Conservation (phyloP, 768 basidiomycete genomes). For the Dictyophora rubrovolvata region DNA sequence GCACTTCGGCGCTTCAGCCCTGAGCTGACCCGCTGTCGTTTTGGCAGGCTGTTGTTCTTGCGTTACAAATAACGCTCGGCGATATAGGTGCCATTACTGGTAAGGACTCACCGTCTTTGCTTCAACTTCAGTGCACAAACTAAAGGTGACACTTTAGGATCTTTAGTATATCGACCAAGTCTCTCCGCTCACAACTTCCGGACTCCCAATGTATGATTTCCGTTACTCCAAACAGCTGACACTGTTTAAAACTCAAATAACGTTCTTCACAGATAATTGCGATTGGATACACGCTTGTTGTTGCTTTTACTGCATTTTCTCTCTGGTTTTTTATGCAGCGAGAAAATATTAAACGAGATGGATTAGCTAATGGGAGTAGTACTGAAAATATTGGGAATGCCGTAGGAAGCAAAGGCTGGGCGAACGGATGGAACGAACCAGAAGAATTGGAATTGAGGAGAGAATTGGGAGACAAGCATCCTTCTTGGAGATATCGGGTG, state of each 20-base stretch:
- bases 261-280: background rate
- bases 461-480: conserved; percentile 3
- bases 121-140: background rate
- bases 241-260: background rate
- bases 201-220: conserved; percentile 31
- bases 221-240: background rate
- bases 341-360: background rate
- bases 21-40: background rate
- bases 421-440: conserved; percentile 1
- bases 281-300: background rate
- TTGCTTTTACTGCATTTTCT: background rate
- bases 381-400: background rate
- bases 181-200: conserved; percentile 38
- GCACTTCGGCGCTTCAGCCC: too few relatives aligned
- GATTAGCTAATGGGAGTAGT: background rate
- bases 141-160: conserved; percentile 16
- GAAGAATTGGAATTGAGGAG: background rate
- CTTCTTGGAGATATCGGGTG: conserved; percentile 5
- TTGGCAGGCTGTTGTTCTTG: conserved; percentile 38
- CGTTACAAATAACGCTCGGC: conserved; percentile 55
- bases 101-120: background rate
- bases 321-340: background rate
- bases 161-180: conserved; percentile 44
- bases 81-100: conserved; percentile 51
- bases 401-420: conserved; percentile 1